These are phyloP conservation scores for Penicillium thymicola DNA, from an alignment of 2,329 filamentous ascomycete species.

Conservation along the genomic window DNA sequence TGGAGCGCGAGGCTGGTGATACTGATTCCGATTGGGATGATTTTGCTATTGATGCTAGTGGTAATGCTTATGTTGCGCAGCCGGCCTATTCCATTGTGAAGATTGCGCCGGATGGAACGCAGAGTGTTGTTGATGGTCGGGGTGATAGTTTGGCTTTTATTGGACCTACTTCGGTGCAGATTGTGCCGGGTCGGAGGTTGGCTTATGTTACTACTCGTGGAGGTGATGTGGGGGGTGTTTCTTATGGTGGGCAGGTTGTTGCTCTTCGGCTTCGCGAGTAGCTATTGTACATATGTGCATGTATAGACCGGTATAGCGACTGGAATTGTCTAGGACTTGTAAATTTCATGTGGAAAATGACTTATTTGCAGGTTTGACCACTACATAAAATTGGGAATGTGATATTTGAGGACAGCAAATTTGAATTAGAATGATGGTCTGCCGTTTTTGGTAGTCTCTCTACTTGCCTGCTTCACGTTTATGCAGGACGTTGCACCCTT, in stretches of 20 bases:
- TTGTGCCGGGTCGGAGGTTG: neutral
- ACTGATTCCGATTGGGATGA: too few relatives aligned
- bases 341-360: neutral
- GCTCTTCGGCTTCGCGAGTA: neutral
- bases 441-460: neutral
- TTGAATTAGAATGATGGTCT: neutral
- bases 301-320: neutral
- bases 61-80: too few relatives aligned
- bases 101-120: too few relatives aligned
- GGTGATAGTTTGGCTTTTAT: neutral
- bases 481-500: neutral
- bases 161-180: slow-evolving; percentile 8
- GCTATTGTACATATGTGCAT: neutral
- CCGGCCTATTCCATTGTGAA: too few relatives aligned
- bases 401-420: too few relatives aligned
- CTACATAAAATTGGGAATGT: too few relatives aligned
- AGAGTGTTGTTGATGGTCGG: too few relatives aligned
- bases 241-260: slow-evolving; percentile 9
- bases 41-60: too few relatives aligned
- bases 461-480: neutral
- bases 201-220: slow-evolving; percentile 9
- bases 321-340: neutral
- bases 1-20: neutral
- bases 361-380: neutral
- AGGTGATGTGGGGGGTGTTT: neutral